Base-by-base conservation (phyloP, 75 land plant species). In the Pseudotsuga menziesii region DNA sequence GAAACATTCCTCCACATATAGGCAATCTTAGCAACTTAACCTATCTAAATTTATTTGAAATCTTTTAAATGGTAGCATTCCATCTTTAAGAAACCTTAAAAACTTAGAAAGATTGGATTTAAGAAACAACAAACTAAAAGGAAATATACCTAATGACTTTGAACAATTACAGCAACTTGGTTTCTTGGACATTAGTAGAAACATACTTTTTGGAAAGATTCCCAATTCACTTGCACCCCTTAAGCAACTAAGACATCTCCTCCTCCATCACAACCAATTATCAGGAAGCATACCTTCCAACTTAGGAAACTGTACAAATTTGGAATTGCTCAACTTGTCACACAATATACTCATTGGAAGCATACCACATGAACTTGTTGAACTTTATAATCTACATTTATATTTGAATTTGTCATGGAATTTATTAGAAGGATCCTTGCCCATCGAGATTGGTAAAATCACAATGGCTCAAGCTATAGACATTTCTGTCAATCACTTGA, bases 231-330 rank as follows among this genome's bases (percentile, higher is more conserved):
- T 76, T 36, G 16, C 32, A 14, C 25, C 2, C 3, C 41, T 26
- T 56, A 23, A 56, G 16, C 22, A 76, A 27, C 66, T 62, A 4
- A 62, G 54, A 11, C n/a, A 15, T 17, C 83, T 82, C 29, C 41
- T 59, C 44, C 83, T 82, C 39, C 39, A 74, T 29, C 56, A 80
- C 26, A 80, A 48, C 58, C 52, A 63, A 12, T 56, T 82, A 23
- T 81, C 82, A 0, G 84, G 82, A 6, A 22, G 17, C 0, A 79
- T 82, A 23, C 82, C 84, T 19, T 17, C 56, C 8, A 80, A 77
- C 20, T 32, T 80, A 3, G 41, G 79, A 5, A 17, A 19, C 1
- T 26, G 79, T 52, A 27, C 39, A 2, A 77, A 78, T 20, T 57
- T 80, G 82, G 27, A 64, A 29, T 36, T 71, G 57, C 48, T 82